phyloP scores from a whole-genome alignment of 805 yeast genomes.

The Saccharomycopsis babjevae region DNA sequence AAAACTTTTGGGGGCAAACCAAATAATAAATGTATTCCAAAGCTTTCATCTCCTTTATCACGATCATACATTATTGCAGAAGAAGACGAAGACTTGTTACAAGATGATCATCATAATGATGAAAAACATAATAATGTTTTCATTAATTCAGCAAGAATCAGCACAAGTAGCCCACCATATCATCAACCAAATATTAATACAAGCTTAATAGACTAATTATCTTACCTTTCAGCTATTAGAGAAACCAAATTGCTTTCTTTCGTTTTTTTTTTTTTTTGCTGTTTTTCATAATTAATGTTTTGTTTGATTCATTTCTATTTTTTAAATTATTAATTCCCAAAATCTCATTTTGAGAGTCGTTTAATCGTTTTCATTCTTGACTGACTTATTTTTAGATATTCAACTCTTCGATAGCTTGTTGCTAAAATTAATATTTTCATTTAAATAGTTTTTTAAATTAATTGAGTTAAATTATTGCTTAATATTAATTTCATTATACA shows the following conservation, averaged over 20 bases:
- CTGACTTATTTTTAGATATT: neutral
- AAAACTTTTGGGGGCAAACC: neutral
- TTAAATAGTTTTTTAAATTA: neutral
- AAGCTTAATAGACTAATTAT: neutral
- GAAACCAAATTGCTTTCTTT: neutral
- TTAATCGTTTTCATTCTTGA: neutral
- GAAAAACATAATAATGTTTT: neutral
- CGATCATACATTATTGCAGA: neutral
- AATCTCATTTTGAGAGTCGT: neutral
- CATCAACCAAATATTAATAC: neutral
- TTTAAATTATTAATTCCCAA: neutral
- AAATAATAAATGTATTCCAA: neutral
- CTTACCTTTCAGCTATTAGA: neutral
- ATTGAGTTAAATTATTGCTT: too few relatives aligned
- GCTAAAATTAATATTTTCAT: neutral
- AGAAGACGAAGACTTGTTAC: neutral
- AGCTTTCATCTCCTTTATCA: neutral
- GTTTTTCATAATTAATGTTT: neutral
- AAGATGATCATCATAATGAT: neutral
- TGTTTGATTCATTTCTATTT: neutral
- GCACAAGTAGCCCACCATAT: neutral
- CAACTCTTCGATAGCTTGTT: neutral
- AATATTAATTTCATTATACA: too few relatives aligned
- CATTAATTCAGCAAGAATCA: neutral
- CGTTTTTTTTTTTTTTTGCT: neutral